Conservation (phyloP, 139 green algal species). For the Eudorina sp. region DNA sequence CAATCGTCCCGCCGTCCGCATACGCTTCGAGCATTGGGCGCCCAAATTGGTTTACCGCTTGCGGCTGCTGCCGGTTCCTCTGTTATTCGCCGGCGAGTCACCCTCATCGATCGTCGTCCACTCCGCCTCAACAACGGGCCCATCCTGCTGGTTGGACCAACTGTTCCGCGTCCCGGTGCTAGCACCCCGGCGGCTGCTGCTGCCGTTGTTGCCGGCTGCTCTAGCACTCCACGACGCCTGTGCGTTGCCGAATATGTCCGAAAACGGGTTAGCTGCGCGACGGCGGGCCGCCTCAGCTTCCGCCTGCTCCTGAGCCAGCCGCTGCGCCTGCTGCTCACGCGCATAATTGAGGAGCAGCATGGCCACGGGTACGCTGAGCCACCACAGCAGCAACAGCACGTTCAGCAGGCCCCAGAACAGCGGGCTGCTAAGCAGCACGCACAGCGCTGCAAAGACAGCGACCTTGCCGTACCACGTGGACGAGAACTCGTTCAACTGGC, state of each 20-base stretch:
- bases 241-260: slow-evolving; percentile 5
- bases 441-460: neutral
- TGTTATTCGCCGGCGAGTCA: neutral
- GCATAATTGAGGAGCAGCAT: neutral
- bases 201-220: neutral
- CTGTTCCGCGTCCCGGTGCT: neutral
- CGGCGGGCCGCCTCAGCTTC: neutral
- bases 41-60: neutral
- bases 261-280: slow-evolving; percentile 18
- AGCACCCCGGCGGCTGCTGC: neutral
- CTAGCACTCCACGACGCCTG: neutral
- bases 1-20: too few species aligned
- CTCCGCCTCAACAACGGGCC: slow-evolving; percentile 49
- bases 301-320: neutral
- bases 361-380: neutral
- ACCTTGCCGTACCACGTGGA: slow-evolving; percentile 33
- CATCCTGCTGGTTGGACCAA: neutral
- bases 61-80: neutral
- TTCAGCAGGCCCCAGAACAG: slow-evolving; percentile 17
- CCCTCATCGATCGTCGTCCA: slow-evolving; percentile 34
- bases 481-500: slow-evolving; percentile 16
- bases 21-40: too few species aligned
- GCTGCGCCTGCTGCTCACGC: neutral
- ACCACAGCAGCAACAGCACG: slow-evolving; percentile 30
- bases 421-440: slow-evolving; percentile 18